phyloP scores from a whole-genome alignment of 495 filamentous ascomycete species.

The Melanomma pulvis-pyrius region DNA sequence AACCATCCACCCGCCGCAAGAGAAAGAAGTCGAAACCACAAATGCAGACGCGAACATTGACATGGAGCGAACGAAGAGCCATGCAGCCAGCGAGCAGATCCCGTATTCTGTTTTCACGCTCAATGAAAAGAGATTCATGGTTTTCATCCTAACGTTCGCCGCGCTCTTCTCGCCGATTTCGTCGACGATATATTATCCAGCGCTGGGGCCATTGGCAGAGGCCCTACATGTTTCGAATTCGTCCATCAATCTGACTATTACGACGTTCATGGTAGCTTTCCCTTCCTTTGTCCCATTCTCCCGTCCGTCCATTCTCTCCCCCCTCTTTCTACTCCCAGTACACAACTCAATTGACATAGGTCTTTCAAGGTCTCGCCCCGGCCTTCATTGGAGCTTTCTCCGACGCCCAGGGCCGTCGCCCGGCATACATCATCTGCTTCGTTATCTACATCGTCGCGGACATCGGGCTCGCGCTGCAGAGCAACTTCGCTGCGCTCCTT shows the following conservation, averaged over 20 bases:
- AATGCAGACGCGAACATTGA: background rate
- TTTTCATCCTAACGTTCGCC: constrained; percentile 64
- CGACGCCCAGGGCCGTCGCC: constrained; percentile 50
- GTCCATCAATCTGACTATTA: constrained; percentile 60
- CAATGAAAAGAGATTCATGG: constrained; percentile 60
- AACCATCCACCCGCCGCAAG: background rate
- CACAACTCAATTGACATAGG: no score
- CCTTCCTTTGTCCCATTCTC: background rate
- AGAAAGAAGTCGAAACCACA: background rate
- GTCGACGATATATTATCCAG: constrained; percentile 82
- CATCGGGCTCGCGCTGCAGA: constrained; percentile 48
- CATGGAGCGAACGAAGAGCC: background rate
- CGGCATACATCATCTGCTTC: constrained; percentile 48
- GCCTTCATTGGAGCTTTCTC: constrained; percentile 53
- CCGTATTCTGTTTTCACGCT: constrained; percentile 57
- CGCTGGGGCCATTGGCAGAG: constrained; percentile 59
- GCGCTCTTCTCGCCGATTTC: constrained; percentile 74
- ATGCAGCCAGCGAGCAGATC: background rate
- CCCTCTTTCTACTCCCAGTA: no score
- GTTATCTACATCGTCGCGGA: constrained; percentile 47
- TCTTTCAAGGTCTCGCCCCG: constrained; percentile 56
- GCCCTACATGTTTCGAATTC: constrained; percentile 60
- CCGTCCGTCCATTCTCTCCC: background rate
- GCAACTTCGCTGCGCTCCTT: constrained; percentile 39
- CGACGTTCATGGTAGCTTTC: constrained; percentile 39